Evolutionary conservation across 768 basidiomycete species (phyloP), one percentile per base, ranked within the genome.

Genomic region (Lactarius sanguifluus): DNA sequence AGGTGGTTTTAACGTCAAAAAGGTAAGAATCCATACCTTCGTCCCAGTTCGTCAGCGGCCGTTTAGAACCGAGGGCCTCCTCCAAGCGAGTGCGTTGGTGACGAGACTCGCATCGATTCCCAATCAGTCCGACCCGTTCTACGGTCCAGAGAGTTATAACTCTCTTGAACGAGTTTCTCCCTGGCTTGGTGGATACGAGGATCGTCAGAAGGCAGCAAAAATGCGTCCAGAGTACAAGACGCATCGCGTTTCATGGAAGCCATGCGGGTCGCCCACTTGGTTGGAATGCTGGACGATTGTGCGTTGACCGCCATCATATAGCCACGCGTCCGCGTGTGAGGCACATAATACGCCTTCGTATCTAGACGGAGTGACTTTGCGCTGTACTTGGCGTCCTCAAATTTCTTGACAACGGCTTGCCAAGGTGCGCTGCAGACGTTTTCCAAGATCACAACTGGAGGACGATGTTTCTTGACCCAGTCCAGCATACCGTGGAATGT

Each of bases 401-500:
- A 96, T 69, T 92, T 88, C 52, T 85, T 77, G 62, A 83, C 81
- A n/a, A 96, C 92, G 38, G 80, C 77, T 1, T 77, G 76, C 95
- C 96, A 98, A 5, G 96, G 95, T 0, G 96, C 96, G 57, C 85
- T 83, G 73, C 91, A 94, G 40, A 98, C 96, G 73, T 98, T 98
- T 75, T 98, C 96, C 23, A 97, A 81, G 70, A 98, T 91, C 72
- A 97, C 93, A n/a, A 98, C 75, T 1, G 92, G 89, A 1, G 96
- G 95, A 25, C 90, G 85, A 76, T 96, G 92, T 45, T 87, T 89
- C 59, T 81, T 83, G 54, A 97, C 90, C 92, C 94, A 98, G 36
- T 85, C 84, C 83, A 96, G 86, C 96, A 98, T 98, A 10, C 96
- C 96, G 52, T 88, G 85, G 76, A 97, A 98, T 0, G 96, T 98